phyloP scores from a whole-genome alignment of 805 yeast species.

The Phaffomyces antillensis region DNA sequence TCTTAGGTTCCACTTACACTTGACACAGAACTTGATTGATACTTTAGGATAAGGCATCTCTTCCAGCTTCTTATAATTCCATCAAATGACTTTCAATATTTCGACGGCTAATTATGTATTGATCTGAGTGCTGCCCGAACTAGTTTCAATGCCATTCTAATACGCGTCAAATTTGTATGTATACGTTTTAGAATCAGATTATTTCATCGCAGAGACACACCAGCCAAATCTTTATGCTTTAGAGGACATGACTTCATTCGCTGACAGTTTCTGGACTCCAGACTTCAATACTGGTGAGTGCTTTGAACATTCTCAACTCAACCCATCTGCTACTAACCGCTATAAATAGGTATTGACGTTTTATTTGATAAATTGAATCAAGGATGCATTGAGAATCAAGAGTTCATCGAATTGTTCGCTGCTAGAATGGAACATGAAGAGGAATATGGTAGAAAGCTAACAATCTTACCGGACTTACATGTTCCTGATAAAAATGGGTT shows the following conservation, averaged over 20 bases:
- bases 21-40: constrained; percentile 67
- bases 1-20: constrained; percentile 83
- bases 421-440: constrained; percentile 69
- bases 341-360: constrained; percentile 34
- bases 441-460: constrained; percentile 52
- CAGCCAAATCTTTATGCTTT: too few relatives aligned
- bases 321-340: neutral
- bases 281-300: constrained; percentile 48
- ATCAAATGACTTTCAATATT: neutral
- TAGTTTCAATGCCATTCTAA: too few relatives aligned
- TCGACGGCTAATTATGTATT: neutral
- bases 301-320: too few relatives aligned
- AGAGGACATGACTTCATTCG: constrained; percentile 43
- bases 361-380: constrained; percentile 47
- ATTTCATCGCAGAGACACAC: too few relatives aligned
- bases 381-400: constrained; percentile 67
- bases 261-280: constrained; percentile 71
- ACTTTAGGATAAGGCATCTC: constrained; percentile 45
- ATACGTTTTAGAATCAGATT: neutral
- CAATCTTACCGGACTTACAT: constrained; percentile 30
- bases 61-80: neutral
- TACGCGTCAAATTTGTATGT: neutral
- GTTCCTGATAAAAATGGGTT: constrained; percentile 34
- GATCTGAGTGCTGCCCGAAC: too few relatives aligned
- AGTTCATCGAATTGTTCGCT: constrained; percentile 56